Base-by-base conservation (phyloP, 257 asterid genomes). In the Lycium barbarum region DNA sequence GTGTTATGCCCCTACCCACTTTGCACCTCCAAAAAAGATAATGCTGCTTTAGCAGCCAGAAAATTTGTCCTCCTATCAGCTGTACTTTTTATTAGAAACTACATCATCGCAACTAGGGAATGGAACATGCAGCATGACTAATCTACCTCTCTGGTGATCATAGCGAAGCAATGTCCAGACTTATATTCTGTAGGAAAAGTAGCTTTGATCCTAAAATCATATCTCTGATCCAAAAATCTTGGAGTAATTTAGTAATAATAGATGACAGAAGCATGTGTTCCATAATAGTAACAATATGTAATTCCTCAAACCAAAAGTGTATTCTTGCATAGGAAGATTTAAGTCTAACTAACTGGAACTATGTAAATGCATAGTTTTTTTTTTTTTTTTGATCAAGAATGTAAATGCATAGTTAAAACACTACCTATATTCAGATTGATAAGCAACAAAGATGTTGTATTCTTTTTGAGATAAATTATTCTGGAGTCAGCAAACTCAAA, bases 281-380 rank as follows among this genome's bases (percentile, higher is more conserved):
- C 2, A 0, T 47, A 72, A 45, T 18, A 40, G 11, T n/a, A 72
- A 72, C 79, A 66, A 13, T 35, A 72, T 43, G 80, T n/a, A n/a
- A 45, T 43, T 72, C 58, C 58, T 72, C 80, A 72, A 72, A 72
- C 57, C 38, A n/a, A 47, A 72, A 47, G 58, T 9, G 80, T 45
- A 72, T 7, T 72, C 10, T 72, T 72, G 58, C 80, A 72, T 18
- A 13, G 54, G 18, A 45, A 45, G 0, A 45, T 45, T n/a, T 72
- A 43, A n/a, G 57, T 72, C 5, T 72, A 45, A 38, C 51, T 40
- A 40, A 72, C 80, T 45, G 80, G 80, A 5, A 18, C 4, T 2
- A 26, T 26, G 33, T 26, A 26, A 26, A 26, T 26, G 33, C 33
- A 26, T 26, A 26, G 33, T 26, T 26, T 26, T 26, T 26, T 26